Evolutionary conservation across 257 asterid species (phyloP).

Genomic region (Nicotiana benthamiana): DNA sequence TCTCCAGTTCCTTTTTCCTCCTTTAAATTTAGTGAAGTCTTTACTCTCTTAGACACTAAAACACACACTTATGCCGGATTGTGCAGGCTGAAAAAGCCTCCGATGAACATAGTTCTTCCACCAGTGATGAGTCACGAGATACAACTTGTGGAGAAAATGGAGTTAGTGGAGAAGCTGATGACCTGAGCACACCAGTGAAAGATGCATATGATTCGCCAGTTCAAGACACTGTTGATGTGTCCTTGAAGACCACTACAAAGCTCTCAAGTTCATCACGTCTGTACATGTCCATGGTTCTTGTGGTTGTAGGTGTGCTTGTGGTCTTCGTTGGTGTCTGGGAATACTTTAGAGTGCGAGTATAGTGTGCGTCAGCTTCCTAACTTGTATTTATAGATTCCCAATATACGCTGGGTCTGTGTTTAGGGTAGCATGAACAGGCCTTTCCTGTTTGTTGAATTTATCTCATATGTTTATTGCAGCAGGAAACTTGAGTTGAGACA

Average conservation of each 20-base stretch:
- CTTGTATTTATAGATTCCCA: background rate
- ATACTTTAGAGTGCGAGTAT: slow-evolving; percentile 5
- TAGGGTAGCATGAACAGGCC: background rate
- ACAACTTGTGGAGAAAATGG: slow-evolving; percentile 7
- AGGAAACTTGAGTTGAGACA: slow-evolving; percentile 4
- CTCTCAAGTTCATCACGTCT: slow-evolving; percentile 13
- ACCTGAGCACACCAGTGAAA: slow-evolving; percentile 1
- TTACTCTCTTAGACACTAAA: background rate
- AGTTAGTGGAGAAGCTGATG: slow-evolving; percentile 8
- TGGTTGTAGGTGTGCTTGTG: slow-evolving; percentile 31
- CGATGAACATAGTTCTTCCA: background rate
- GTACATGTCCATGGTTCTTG: slow-evolving; percentile 37
- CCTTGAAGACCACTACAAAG: slow-evolving; percentile 10
- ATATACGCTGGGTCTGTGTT: background rate
- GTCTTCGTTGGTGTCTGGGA: slow-evolving; percentile 34
- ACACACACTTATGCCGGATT: slow-evolving; percentile 5
- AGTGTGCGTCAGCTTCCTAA: background rate
- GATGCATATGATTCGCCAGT: slow-evolving; percentile 9
- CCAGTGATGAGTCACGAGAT: slow-evolving; percentile 18
- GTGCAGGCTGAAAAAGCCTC: slow-evolving; percentile 44
- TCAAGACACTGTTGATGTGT: background rate
- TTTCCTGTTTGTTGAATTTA: background rate
- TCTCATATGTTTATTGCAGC: background rate
- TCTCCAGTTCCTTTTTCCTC: background rate
- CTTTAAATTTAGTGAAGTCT: background rate